Evolutionary conservation across 2,329 filamentous ascomycete genomes (phyloP).

Genomic region (Penicillium italicum): DNA sequence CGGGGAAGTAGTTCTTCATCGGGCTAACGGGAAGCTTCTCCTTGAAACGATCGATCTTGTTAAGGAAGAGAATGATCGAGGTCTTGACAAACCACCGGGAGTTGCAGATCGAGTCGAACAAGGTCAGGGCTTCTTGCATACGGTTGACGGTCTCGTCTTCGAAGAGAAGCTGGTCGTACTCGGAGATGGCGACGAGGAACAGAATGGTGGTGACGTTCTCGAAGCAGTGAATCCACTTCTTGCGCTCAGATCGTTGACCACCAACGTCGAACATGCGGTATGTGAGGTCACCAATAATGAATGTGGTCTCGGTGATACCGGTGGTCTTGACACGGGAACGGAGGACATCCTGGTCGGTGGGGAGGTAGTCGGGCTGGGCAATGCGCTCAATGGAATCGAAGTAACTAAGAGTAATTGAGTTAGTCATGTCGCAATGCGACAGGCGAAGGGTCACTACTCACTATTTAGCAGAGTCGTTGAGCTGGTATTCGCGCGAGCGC

Average conservation of each 20-base stretch:
- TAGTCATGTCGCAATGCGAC: slow-evolving; percentile 3
- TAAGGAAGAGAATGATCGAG: slow-evolving; percentile 68
- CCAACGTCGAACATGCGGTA: slow-evolving; percentile 98
- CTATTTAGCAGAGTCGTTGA: slow-evolving; percentile 97
- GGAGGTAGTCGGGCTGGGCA: slow-evolving; percentile 85
- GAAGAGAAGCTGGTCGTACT: slow-evolving; percentile 93
- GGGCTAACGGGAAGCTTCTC: slow-evolving; percentile 69
- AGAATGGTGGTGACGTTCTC: slow-evolving; percentile 97
- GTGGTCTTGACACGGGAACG: slow-evolving; percentile 96
- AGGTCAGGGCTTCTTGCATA: slow-evolving; percentile 68
- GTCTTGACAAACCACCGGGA: slow-evolving; percentile 70
- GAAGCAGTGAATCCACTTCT: slow-evolving; percentile 99
- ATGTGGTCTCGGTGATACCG: slow-evolving; percentile 93
- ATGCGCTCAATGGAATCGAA: slow-evolving; percentile 94
- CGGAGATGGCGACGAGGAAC: slow-evolving; percentile 93
- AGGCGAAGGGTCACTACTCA: slow-evolving; percentile 49
- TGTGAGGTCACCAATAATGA: slow-evolving; percentile 89
- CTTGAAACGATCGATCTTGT: slow-evolving; percentile 74
- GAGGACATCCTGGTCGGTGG: slow-evolving; percentile 91
- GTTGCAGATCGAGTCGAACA: slow-evolving; percentile 71
- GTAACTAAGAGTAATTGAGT: slow-evolving; percentile 62
- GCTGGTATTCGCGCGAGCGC: slow-evolving; percentile 89
- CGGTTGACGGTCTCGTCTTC: slow-evolving; percentile 89
- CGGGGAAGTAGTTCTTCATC: slow-evolving; percentile 73
- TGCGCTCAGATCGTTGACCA: slow-evolving; percentile 90